Evolutionary conservation across 2,329 filamentous ascomycete species (phyloP).

Genomic region (Fusarium albidum): DNA sequence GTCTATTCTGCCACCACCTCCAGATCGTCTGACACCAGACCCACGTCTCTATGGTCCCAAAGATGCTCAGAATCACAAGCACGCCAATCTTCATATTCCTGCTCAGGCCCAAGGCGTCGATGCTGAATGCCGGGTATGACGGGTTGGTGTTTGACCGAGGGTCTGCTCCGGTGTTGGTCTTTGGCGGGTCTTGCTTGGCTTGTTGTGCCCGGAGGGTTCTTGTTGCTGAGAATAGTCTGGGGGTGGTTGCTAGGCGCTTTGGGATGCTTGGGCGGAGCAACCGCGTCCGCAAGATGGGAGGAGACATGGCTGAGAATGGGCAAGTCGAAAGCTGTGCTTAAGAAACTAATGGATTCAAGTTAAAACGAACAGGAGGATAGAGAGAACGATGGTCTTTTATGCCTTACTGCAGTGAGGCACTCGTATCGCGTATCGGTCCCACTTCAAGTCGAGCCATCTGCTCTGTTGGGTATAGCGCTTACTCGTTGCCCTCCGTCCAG

Average conservation of each 20-base stretch:
- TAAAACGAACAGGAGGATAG: too few species aligned
- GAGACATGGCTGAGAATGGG: background rate
- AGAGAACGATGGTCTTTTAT: too few species aligned
- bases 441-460: background rate
- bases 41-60: constrained; percentile 46
- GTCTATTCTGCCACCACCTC: constrained; percentile 37
- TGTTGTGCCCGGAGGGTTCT: background rate
- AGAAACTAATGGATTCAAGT: too few species aligned
- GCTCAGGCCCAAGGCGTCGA: constrained; percentile 41
- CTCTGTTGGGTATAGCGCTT: background rate
- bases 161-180: background rate
- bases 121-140: constrained; percentile 35
- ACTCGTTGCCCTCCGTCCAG: background rate
- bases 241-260: background rate
- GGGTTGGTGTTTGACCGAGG: constrained; percentile 14
- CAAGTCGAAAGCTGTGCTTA: too few species aligned
- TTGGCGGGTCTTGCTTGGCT: background rate
- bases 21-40: constrained; percentile 43
- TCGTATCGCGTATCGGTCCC: constrained; percentile 17
- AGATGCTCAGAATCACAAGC: constrained; percentile 38
- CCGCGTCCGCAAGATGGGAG: background rate
- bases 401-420: too few species aligned
- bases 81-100: constrained; percentile 39
- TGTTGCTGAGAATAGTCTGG: background rate
- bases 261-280: background rate